Conservation (phyloP, 2,329 filamentous ascomycete genomes). For the Colletotrichum sp. region DNA sequence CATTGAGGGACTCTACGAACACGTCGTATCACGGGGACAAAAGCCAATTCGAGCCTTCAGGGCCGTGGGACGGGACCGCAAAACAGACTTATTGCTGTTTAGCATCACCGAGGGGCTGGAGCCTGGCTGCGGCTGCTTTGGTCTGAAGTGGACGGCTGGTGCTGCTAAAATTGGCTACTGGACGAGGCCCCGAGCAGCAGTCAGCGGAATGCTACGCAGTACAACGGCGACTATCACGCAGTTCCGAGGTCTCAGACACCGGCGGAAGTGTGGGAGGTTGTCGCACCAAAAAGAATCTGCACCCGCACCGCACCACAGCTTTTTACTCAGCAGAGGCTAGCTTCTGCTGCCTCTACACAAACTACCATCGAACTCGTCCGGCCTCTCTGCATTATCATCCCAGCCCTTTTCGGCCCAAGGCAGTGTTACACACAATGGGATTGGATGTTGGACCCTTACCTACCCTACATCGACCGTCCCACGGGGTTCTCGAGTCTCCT, state of each 20-base stretch:
- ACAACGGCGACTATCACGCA: slow-evolving; percentile 13
- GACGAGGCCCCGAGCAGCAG: background rate
- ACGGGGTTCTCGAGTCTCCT: slow-evolving; percentile 1
- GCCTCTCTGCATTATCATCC: slow-evolving; percentile 7
- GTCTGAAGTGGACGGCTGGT: slow-evolving; percentile 3
- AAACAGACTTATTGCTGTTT: slow-evolving; percentile 2
- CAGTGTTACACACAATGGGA: background rate
- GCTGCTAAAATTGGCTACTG: slow-evolving; percentile 16
- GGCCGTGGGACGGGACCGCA: background rate
- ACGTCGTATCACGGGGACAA: background rate
- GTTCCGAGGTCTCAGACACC: slow-evolving; percentile 18
- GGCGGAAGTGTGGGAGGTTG: slow-evolving; percentile 4
- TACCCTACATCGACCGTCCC: background rate
- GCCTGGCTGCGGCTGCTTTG: background rate
- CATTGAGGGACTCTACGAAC: background rate
- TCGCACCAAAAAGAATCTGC: slow-evolving; percentile 5
- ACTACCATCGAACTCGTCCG: slow-evolving; percentile 2
- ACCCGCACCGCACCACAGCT: background rate
- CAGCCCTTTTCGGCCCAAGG: background rate
- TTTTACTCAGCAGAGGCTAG: background rate
- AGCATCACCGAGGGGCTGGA: background rate
- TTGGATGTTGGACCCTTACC: background rate
- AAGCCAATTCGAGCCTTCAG: background rate
- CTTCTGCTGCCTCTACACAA: background rate
- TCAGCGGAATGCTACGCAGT: background rate